Base-by-base conservation (phyloP, 805 yeast genomes). In the Wickerhamomyces tratensis region DNA sequence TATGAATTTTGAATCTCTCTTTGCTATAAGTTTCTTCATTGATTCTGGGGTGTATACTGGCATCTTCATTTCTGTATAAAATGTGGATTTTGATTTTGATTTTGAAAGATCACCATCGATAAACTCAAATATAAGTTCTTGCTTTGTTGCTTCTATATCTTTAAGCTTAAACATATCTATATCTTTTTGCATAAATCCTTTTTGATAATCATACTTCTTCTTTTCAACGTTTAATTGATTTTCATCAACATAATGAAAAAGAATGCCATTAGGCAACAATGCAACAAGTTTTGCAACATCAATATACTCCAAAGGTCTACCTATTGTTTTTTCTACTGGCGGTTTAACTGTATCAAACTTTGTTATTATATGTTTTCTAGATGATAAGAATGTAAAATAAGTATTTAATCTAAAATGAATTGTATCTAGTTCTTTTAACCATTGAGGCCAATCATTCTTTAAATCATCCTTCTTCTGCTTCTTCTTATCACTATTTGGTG, bases 231-330 rank as follows among this genome's bases (percentile, higher is more conserved):
- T 58, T 10, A 79, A 54, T 50, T 80, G 89, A 52, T 82, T 81
- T 56, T 82, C 87, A 57, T 89, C 96, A 37, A 83, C 79, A 57
- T 85, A 89, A 40, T 78, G 84, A 52, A 80, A 79, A 2, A 77
- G 64, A 11, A 85, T 74, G 39, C 84, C 91, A 27, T 72, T 65
- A 0, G 95, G 95, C 2, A 85, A 57, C 7, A 88, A 53, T 8
- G 65, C 71, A 38, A 69, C 74, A 31, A 89, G 69, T 43, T 71
- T 68, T 2, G 94, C 85, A 33, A 83, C 69, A 57, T 86, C 95
- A 9, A 67, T 60, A 10, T 62, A 54, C 1, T 68, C 63, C 13
- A 77, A 52, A 7, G 61, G 61, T 25, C 78, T 53, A n/a, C 63
- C 62, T 5, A 79, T 57, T 3, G 71, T 68, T 38, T 65, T 67